Evolutionary conservation across 768 basidiomycete species (phyloP).

Genomic region (Sarcomyxa edulis): DNA sequence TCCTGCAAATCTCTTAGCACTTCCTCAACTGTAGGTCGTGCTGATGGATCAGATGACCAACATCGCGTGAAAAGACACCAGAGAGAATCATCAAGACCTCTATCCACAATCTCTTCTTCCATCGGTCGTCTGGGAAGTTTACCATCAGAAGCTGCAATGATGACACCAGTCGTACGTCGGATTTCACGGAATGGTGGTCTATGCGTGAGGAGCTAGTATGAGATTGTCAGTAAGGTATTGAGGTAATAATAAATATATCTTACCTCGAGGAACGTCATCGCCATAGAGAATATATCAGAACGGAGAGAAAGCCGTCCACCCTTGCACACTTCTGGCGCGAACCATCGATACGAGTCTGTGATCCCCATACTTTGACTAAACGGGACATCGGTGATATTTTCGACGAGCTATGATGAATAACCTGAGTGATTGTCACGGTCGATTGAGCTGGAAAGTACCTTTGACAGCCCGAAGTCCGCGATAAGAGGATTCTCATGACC

Average conservation of each 20-base stretch:
- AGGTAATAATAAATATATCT: neutral
- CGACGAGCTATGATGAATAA: conserved; percentile 44
- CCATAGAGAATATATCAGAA: conserved; percentile 51
- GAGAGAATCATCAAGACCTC: conserved; percentile 13
- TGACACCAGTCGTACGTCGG: conserved; percentile 46
- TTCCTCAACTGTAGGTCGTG: conserved; percentile 10
- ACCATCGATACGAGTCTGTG: conserved; percentile 43
- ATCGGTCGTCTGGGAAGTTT: conserved; percentile 11
- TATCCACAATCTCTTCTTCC: conserved; percentile 5
- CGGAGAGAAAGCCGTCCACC: conserved; percentile 39
- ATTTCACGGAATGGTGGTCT: conserved; percentile 46
- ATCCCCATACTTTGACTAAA: conserved; percentile 48
- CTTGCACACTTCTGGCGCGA: conserved; percentile 54
- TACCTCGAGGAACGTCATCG: conserved; percentile 57
- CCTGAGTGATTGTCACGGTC: neutral
- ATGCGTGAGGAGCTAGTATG: conserved; percentile 44
- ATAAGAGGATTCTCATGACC: conserved; percentile 39
- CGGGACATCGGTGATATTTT: conserved; percentile 52
- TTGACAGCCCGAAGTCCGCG: conserved; percentile 54
- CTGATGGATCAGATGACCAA: conserved; percentile 8
- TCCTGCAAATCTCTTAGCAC: no score
- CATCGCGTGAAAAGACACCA: conserved; percentile 12
- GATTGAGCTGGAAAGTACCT: conserved; percentile 22
- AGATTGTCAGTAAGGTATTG: neutral
- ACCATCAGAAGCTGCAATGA: conserved; percentile 30